Evolutionary conservation across 139 green algal genomes (phyloP).

Genomic region (Coccomyxa sp.): DNA sequence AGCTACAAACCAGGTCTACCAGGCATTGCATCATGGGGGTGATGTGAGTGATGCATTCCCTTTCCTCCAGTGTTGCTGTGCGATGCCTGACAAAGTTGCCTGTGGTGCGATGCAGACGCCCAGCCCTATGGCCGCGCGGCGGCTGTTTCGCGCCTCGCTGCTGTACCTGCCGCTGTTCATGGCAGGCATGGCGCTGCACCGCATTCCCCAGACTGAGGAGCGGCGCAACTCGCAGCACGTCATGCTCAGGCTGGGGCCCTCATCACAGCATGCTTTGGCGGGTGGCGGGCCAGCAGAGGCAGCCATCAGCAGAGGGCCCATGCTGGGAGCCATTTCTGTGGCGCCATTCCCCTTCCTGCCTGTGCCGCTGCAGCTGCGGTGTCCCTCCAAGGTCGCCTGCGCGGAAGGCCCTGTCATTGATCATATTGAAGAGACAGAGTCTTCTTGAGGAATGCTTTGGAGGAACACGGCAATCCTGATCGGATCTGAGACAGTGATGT

Average conservation of each 20-base stretch:
- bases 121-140: slow-evolving; percentile 46
- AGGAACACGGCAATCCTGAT: too few relatives aligned
- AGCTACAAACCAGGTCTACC: too few relatives aligned
- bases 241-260: neutral
- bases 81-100: neutral
- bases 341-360: slow-evolving; percentile 21
- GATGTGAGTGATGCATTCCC: too few relatives aligned
- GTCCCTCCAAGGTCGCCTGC: slow-evolving; percentile 23
- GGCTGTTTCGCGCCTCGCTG: slow-evolving; percentile 83
- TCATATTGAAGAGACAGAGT: too few relatives aligned
- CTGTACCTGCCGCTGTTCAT: slow-evolving; percentile 91
- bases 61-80: neutral
- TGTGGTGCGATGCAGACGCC: neutral
- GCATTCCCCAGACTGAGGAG: slow-evolving; percentile 53
- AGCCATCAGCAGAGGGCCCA: slow-evolving; percentile 1
- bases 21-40: too few relatives aligned
- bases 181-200: slow-evolving; percentile 72
- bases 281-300: too few relatives aligned
- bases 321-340: slow-evolving; percentile 9
- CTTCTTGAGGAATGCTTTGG: too few relatives aligned
- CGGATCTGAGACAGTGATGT: too few relatives aligned
- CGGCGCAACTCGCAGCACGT: neutral
- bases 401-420: neutral
- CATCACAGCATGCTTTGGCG: neutral
- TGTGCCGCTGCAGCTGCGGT: slow-evolving; percentile 9